A percentile compares a stretch with the other conserved stretches of the same genome.
Conservation (phyloP, 768 basidiomycete genomes). For the Boletus fagicola region DNA sequence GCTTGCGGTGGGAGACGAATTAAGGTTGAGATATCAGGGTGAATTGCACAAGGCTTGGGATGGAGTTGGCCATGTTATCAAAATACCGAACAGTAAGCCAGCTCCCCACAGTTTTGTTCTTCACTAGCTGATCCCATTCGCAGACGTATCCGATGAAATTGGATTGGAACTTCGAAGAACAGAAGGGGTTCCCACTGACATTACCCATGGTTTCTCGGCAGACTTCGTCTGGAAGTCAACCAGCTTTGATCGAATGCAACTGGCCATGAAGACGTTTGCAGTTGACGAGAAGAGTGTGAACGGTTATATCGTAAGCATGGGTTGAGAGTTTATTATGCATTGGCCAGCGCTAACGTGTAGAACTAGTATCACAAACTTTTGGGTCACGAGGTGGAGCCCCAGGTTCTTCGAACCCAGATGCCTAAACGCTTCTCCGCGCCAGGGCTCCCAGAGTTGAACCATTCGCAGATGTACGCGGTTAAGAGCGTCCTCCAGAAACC, state of each 20-base stretch:
- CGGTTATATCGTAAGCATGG: constrained; percentile 85
- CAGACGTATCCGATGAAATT: constrained; percentile 98
- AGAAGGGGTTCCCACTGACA: constrained; percentile 91
- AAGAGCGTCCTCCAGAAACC: constrained; percentile 99
- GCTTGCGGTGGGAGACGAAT: constrained; percentile 93
- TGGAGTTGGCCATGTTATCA: constrained; percentile 96
- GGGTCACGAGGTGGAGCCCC: constrained; percentile 96
- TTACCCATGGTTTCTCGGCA: constrained; percentile 93
- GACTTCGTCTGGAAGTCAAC: constrained; percentile 99
- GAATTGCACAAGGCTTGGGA: constrained; percentile 95
- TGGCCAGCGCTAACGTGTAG: constrained; percentile 1
- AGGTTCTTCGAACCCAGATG: constrained; percentile 88
- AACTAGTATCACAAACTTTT: constrained; percentile 94
- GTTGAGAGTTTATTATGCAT: not conserved
- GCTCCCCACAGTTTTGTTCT: not conserved
- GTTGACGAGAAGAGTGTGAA: constrained; percentile 99
- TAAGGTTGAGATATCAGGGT: constrained; percentile 85
- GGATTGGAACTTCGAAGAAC: constrained; percentile 86
- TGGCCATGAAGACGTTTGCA: constrained; percentile 99
- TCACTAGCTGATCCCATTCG: constrained; percentile 10
- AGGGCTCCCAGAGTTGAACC: constrained; percentile 95
- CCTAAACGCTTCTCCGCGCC: constrained; percentile 97
- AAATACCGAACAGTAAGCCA: constrained; percentile 93
- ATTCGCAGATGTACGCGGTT: constrained; percentile 99
- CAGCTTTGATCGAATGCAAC: constrained; percentile 98